Percentiles rank a stretch among this genome's conserved stretches.
These are phyloP conservation scores for Neonectria neomacrospora DNA, from an alignment of 2,329 filamentous ascomycete genomes.

Conservation along the genomic window DNA sequence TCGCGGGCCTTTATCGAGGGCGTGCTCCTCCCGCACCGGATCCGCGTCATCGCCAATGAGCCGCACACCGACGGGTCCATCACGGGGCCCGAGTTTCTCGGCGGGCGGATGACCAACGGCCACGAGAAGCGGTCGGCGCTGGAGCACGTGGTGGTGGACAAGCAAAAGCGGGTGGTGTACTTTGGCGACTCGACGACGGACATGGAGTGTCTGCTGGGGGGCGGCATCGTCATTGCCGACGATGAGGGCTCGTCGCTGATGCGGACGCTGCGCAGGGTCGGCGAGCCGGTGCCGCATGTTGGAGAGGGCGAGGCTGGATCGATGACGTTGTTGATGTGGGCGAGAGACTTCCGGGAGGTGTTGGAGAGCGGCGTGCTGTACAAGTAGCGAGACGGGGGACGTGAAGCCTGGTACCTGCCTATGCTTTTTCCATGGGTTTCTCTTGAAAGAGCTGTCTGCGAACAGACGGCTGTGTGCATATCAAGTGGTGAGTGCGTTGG, in stretches of 20 bases:
- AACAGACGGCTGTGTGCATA: neutral
- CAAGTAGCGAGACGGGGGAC: constrained; percentile 9
- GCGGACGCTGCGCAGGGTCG: constrained; percentile 51
- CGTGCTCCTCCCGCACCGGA: constrained; percentile 49
- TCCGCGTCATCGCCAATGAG: constrained; percentile 59
- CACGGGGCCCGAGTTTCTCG: constrained; percentile 51
- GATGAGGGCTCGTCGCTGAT: constrained; percentile 50
- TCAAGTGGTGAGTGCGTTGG: neutral
- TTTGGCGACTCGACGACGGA: constrained; percentile 69
- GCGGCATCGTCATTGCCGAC: constrained; percentile 60
- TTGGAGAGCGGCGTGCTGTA: constrained; percentile 45
- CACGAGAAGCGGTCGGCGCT: constrained; percentile 60
- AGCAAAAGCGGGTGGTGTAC: constrained; percentile 55
- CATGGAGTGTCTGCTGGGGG: constrained; percentile 61
- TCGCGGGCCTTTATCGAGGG: constrained; percentile 60
- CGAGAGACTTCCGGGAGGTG: constrained; percentile 57
- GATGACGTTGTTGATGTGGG: constrained; percentile 54
- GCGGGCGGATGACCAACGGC: constrained; percentile 50
- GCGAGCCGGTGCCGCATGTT: constrained; percentile 53
- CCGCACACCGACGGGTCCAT: constrained; percentile 53
- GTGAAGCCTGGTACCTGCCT: neutral
- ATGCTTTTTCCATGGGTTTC: neutral
- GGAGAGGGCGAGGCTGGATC: constrained; percentile 24
- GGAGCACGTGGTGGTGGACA: constrained; percentile 41
- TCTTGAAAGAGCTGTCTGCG: neutral